Conservation (phyloP, 768 basidiomycete genomes). For the Tricholoma furcatifolium region DNA sequence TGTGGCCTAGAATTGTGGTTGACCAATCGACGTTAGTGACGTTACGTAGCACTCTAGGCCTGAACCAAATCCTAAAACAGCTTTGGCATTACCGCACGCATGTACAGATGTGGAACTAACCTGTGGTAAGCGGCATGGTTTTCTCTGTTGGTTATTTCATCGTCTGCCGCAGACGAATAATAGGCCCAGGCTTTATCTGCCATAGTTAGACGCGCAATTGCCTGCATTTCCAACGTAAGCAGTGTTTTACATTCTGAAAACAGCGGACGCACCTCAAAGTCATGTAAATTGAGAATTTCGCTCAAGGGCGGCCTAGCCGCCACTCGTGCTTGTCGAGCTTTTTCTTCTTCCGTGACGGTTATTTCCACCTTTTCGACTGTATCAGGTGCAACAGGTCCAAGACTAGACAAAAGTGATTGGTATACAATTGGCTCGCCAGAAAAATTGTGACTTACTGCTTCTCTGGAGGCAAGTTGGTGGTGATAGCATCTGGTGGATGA, state of each 20-base stretch:
- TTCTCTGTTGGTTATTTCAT: slow-evolving; percentile 88
- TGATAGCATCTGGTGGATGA: slow-evolving; percentile 83
- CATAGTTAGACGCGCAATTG: slow-evolving; percentile 81
- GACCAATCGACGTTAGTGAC: slow-evolving; percentile 87
- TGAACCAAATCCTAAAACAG: slow-evolving; percentile 74
- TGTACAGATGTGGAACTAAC: slow-evolving; percentile 30
- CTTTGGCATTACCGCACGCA: not conserved
- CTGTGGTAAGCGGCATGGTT: slow-evolving; percentile 92
- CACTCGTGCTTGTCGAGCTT: slow-evolving; percentile 60
- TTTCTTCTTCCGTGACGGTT: slow-evolving; percentile 68
- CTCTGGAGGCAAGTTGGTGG: slow-evolving; percentile 73
- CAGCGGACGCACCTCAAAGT: slow-evolving; percentile 71
- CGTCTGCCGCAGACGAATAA: slow-evolving; percentile 95
- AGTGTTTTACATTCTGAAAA: not conserved
- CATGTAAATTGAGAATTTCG: slow-evolving; percentile 87
- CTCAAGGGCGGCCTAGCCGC: slow-evolving; percentile 67
- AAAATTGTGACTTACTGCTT: slow-evolving; percentile 59
- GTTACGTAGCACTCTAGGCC: slow-evolving; percentile 82
- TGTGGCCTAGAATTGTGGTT: slow-evolving; percentile 76
- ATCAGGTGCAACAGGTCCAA: slow-evolving; percentile 70
- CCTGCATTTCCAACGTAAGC: slow-evolving; percentile 38
- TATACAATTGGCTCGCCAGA: not conserved
- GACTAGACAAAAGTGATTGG: slow-evolving; percentile 32
- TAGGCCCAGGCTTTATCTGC: slow-evolving; percentile 93
- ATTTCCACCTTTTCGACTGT: slow-evolving; percentile 66